Evolutionary conservation across 2,329 filamentous ascomycete species (phyloP), one percentile per base, ranked within the genome.

Genomic region (Clonostachys rhizophaga): DNA sequence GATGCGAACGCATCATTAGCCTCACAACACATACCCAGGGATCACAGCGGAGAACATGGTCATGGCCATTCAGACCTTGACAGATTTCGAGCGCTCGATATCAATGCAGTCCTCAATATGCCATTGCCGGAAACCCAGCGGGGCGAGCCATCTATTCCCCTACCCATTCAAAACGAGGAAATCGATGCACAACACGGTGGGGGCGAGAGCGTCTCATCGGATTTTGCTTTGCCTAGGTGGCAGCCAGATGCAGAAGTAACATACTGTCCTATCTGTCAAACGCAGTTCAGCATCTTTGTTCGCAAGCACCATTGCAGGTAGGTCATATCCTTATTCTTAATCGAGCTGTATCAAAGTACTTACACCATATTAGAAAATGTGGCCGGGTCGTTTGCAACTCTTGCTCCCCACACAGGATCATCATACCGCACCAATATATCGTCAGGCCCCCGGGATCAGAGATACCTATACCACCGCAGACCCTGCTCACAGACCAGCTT

Each of bases 351-450:
- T 37, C 10, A 30, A 10, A 9, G 24, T 30, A 10, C 24, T 30
- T 6, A 17, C 40, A n/a, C 16, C 12, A 13, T 13, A 17, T 17
- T 43, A 87, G 85, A 55, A 96, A 96, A 79, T 97, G 92, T 62
- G 92, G 92, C 42, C 78, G 91, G 51, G 91, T 97, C 9, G 92
- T 97, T 20, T 97, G 92, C 66, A 84, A 85, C 49, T 76, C 83
- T 17, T 97, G 92, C 69, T 96, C 92, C 4, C 92, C 92, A 5
- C 92, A 97, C 65, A 83, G 91, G 51, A 97, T 97, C 61, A 95
- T 89, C 5, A 96, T 97, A 52, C 92, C 92, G 1, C 81, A 91
- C 54, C 89, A 94, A 61, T 97, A 89, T 63, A 96, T 97, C 54
- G 91, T 96, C 24, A 86, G 86, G 43, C 87, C 89, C 4, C 86